These are phyloP conservation scores for Gloeophyllum trabeum DNA, from an alignment of 768 basidiomycete species.

Conservation along the genomic window DNA sequence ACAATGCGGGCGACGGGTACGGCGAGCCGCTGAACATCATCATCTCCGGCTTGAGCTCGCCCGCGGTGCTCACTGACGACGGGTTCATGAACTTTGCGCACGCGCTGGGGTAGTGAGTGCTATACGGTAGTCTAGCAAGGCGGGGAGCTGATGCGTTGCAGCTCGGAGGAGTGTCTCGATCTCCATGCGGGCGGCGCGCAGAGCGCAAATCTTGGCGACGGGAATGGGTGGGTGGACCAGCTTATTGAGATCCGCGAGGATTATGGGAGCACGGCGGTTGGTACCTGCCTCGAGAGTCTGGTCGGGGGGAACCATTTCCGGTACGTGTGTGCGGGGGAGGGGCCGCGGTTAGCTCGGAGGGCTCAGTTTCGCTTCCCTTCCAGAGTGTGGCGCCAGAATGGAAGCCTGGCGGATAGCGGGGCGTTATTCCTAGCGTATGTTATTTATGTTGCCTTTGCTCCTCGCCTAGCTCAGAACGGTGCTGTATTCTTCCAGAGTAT, in stretches of 20 bases:
- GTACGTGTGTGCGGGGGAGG: slow-evolving; percentile 14
- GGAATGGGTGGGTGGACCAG: slow-evolving; percentile 32
- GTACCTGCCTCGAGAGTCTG: slow-evolving; percentile 35
- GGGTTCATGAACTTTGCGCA: slow-evolving; percentile 50
- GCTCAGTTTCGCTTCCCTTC: background rate
- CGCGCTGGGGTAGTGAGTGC: slow-evolving; percentile 46
- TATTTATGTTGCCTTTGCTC: background rate
- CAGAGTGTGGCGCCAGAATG: slow-evolving; percentile 51
- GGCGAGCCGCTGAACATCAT: slow-evolving; percentile 47
- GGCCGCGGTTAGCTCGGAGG: background rate
- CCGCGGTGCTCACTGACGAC: slow-evolving; percentile 38
- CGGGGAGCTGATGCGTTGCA: slow-evolving; percentile 13
- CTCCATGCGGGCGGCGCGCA: slow-evolving; percentile 24
- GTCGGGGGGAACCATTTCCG: slow-evolving; percentile 39
- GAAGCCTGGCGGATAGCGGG: slow-evolving; percentile 32
- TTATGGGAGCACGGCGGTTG: slow-evolving; percentile 19
- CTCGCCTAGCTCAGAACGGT: background rate
- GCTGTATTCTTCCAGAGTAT: slow-evolving; percentile 25
- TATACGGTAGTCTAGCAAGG: background rate
- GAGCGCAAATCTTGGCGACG: slow-evolving; percentile 38
- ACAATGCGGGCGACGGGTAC: slow-evolving; percentile 22
- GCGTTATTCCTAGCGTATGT: slow-evolving; percentile 54
- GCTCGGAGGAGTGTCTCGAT: slow-evolving; percentile 26
- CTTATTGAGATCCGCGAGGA: slow-evolving; percentile 25
- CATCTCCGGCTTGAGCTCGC: slow-evolving; percentile 52